Conservation (phyloP, 2,329 filamentous ascomycete genomes). For the Paramyrothecium roridum region DNA sequence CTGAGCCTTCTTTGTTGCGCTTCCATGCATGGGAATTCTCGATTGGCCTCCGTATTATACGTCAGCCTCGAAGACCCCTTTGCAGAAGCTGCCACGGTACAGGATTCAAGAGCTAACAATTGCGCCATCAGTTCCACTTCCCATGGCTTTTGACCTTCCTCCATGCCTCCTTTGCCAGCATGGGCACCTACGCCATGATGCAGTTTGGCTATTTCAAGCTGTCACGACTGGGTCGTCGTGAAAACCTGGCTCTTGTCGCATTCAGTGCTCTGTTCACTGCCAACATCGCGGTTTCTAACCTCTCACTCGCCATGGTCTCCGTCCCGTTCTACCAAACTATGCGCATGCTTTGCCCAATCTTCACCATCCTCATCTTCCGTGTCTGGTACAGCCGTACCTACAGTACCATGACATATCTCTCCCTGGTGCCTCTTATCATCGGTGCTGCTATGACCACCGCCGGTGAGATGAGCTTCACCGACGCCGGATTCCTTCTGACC, state of each 20-base stretch:
- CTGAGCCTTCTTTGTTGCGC: neutral
- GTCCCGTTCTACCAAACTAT: conserved; percentile 66
- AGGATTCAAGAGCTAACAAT: neutral
- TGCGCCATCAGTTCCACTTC: conserved; percentile 46
- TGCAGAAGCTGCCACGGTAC: conserved; percentile 11
- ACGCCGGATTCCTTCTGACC: conserved; percentile 52
- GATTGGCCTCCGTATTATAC: neutral
- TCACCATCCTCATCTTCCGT: conserved; percentile 60
- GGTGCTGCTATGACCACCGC: conserved; percentile 58
- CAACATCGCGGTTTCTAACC: conserved; percentile 63
- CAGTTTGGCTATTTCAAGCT: conserved; percentile 49
- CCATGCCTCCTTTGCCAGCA: conserved; percentile 53
- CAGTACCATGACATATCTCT: conserved; percentile 53
- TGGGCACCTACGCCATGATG: conserved; percentile 53
- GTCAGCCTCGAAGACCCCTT: neutral
- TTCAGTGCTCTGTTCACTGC: conserved; percentile 61
- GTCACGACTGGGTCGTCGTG: conserved; percentile 46
- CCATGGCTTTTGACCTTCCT: conserved; percentile 60
- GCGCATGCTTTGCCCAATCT: conserved; percentile 58
- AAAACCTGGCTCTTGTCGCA: conserved; percentile 52
- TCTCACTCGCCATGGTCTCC: conserved; percentile 59
- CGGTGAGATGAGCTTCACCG: conserved; percentile 62
- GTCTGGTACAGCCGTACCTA: conserved; percentile 53
- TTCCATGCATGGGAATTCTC: neutral
- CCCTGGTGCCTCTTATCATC: conserved; percentile 57